A percentile compares a stretch with the other conserved stretches of the same genome.
These are phyloP conservation scores for Magnaporthiopsis rhizophila DNA, from an alignment of 2,329 filamentous ascomycete species.

Conservation along the genomic window DNA sequence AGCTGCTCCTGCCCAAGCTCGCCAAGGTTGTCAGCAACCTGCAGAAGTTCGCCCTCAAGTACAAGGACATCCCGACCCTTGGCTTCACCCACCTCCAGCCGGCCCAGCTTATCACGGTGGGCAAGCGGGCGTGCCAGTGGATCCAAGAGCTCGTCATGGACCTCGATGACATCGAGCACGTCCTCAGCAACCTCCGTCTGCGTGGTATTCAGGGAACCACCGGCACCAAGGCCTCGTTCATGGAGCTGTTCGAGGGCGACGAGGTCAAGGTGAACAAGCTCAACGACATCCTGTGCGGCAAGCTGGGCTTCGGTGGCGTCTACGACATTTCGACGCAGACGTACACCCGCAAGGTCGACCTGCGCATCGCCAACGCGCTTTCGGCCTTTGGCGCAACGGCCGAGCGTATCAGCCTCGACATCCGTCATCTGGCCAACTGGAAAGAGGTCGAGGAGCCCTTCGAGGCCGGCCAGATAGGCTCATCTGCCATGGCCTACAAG, in stretches of 20 bases:
- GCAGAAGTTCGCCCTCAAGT: slow-evolving; percentile 60
- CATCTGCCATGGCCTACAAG: slow-evolving; percentile 47
- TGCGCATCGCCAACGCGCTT: slow-evolving; percentile 73
- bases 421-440: slow-evolving; percentile 54
- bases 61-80: slow-evolving; percentile 22
- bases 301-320: slow-evolving; percentile 42
- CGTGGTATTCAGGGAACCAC: slow-evolving; percentile 44
- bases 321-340: slow-evolving; percentile 60
- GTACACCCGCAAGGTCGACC: slow-evolving; percentile 65
- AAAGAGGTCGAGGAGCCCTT: slow-evolving; percentile 86
- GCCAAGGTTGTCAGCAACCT: slow-evolving; percentile 74
- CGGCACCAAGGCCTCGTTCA: slow-evolving; percentile 62
- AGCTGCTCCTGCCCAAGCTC: slow-evolving; percentile 69
- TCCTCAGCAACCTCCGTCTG: slow-evolving; percentile 23
- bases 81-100: slow-evolving; percentile 58
- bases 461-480: slow-evolving; percentile 70
- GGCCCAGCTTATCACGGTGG: slow-evolving; percentile 54
- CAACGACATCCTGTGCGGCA: slow-evolving; percentile 47
- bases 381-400: slow-evolving; percentile 69
- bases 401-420: slow-evolving; percentile 64
- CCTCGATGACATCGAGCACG: slow-evolving; percentile 63
- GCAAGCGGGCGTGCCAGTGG: slow-evolving; percentile 63
- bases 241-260: slow-evolving; percentile 40
- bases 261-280: slow-evolving; percentile 41
- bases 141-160: slow-evolving; percentile 70